These are phyloP conservation scores for Globisporangium lucens DNA, from an alignment of 352 stramenopile species.

Conservation along the genomic window DNA sequence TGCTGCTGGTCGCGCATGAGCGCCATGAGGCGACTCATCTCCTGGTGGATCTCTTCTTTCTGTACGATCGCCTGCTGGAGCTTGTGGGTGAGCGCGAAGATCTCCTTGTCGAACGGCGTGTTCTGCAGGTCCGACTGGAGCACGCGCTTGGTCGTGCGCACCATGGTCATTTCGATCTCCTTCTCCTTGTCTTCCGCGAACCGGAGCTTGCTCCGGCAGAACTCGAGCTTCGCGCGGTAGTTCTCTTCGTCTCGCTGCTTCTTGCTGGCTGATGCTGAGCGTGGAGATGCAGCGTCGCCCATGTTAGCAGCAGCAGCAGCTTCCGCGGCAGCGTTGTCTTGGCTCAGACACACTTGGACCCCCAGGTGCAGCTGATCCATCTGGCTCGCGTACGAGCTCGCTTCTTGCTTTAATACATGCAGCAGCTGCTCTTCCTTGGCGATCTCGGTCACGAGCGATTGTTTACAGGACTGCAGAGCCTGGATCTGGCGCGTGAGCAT, in stretches of 20 bases:
- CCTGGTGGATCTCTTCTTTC: constrained; percentile 71
- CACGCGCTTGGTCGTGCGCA: constrained; percentile 70
- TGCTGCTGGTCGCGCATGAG: constrained; percentile 25
- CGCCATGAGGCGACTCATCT: constrained; percentile 61
- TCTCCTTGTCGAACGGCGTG: constrained; percentile 69
- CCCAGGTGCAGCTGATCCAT: constrained; percentile 56
- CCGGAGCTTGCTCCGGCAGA: constrained; percentile 52
- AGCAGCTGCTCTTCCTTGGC: constrained; percentile 61
- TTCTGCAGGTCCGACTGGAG: constrained; percentile 45
- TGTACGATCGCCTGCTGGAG: constrained; percentile 72
- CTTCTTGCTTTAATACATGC: constrained; percentile 54
- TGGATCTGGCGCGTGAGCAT: constrained; percentile 52
- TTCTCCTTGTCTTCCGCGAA: constrained; percentile 65
- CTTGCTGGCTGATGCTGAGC: constrained; percentile 15
- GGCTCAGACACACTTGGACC: constrained; percentile 41
- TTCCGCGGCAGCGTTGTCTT: constrained; percentile 10
- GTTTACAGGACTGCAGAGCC: constrained; percentile 59
- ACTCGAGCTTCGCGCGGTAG: constrained; percentile 46
- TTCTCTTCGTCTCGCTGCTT: constrained; percentile 40
- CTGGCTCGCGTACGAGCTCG: constrained; percentile 35
- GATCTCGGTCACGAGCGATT: constrained; percentile 59
- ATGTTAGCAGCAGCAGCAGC: not conserved
- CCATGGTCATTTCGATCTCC: constrained; percentile 67
- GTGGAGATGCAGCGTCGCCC: not conserved
- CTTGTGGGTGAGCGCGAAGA: constrained; percentile 72